A percentile compares a stretch with the other conserved stretches of the same genome.
Evolutionary conservation across 2,329 filamentous ascomycete species (phyloP).

Genomic region (Diplocarpon mali): DNA sequence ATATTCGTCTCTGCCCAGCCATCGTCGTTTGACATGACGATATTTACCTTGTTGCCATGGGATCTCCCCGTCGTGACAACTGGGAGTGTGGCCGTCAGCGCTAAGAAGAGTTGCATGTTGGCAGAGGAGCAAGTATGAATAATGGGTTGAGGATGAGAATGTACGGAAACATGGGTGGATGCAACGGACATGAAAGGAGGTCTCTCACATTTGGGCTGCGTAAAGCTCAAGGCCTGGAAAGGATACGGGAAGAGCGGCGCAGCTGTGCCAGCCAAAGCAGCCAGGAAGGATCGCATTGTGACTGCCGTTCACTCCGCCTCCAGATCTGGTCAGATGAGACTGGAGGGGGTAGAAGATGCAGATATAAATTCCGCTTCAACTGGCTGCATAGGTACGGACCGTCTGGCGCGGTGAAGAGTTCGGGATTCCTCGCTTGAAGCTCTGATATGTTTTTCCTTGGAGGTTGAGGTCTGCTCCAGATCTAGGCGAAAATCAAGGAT

Average conservation of each 20-base stretch:
- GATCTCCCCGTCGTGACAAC: not conserved
- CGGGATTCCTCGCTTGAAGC: no score
- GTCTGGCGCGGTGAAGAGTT: no score
- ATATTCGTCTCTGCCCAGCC: slow-evolving; percentile 5
- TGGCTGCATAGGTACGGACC: no score
- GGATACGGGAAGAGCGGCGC: not conserved
- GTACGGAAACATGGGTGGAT: no score
- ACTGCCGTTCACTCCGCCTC: slow-evolving; percentile 30
- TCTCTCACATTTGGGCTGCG: no score
- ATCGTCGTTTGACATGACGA: slow-evolving; percentile 4
- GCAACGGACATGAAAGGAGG: no score
- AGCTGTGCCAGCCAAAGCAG: slow-evolving; percentile 38
- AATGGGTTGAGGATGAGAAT: not conserved
- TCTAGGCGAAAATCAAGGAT: no score
- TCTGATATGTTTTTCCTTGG: no score
- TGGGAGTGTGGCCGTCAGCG: not conserved
- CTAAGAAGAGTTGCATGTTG: slow-evolving; percentile 1
- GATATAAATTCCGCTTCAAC: not conserved
- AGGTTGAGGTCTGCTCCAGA: no score
- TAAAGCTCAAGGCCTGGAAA: not conserved
- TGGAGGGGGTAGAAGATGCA: not conserved
- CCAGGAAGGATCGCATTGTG: slow-evolving; percentile 51
- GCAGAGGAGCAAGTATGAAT: not conserved
- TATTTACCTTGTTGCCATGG: not conserved
- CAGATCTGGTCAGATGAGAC: slow-evolving; percentile 15